Percentiles rank a stretch among this genome's conserved stretches.
Conservation (phyloP, 2,329 filamentous ascomycete genomes). For the Plenodomus tracheiphilus region DNA sequence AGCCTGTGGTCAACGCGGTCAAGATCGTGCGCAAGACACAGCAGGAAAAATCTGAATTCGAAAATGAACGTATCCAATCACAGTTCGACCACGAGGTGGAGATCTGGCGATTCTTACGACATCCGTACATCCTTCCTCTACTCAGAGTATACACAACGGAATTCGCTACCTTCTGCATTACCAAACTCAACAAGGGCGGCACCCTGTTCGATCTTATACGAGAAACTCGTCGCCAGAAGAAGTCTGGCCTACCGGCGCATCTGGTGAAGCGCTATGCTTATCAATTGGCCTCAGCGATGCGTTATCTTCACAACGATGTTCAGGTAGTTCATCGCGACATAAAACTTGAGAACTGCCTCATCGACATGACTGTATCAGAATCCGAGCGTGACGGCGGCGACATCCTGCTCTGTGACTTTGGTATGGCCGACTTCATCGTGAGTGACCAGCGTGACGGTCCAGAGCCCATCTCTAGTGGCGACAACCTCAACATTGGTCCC, state of each 20-base stretch:
- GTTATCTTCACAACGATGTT: conserved; percentile 70
- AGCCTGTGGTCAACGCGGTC: conserved; percentile 62
- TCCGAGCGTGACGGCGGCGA: conserved; percentile 57
- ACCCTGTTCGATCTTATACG: conserved; percentile 67
- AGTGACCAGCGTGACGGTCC: conserved; percentile 57
- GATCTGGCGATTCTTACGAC: conserved; percentile 67
- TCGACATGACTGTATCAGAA: conserved; percentile 57
- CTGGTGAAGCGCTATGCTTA: conserved; percentile 64
- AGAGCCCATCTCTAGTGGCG: conserved; percentile 51
- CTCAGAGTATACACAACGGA: conserved; percentile 68
- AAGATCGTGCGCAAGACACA: conserved; percentile 69
- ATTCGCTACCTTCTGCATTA: conserved; percentile 71
- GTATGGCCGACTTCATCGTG: conserved; percentile 68
- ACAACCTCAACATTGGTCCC: conserved; percentile 54
- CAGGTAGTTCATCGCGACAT: conserved; percentile 69
- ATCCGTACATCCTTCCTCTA: conserved; percentile 64
- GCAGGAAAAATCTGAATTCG: conserved; percentile 57
- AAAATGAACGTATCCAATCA: conserved; percentile 67
- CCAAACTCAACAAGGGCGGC: conserved; percentile 64
- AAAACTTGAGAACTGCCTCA: conserved; percentile 69
- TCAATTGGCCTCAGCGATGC: conserved; percentile 65
- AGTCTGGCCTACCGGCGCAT: conserved; percentile 52
- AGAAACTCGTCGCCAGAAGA: conserved; percentile 50
- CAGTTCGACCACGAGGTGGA: conserved; percentile 71
- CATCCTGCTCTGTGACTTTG: conserved; percentile 68